Conservation (phyloP, 495 filamentous ascomycete species). For the Eremomyces bilateralis region DNA sequence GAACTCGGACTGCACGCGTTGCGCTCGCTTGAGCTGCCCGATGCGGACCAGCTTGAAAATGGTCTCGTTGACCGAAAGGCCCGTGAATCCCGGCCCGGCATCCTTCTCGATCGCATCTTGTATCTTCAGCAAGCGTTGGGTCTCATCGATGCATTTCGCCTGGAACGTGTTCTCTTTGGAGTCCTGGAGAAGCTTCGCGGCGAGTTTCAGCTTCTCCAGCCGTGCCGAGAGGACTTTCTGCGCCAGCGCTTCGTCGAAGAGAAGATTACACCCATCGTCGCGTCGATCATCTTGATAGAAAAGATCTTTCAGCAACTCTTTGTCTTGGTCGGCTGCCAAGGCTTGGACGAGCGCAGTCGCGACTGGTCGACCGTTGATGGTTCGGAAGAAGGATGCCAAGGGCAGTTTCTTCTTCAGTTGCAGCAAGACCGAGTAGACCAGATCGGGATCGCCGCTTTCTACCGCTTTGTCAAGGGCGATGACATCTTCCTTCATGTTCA, state of each 20-base stretch:
- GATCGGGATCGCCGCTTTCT: conserved; percentile 82
- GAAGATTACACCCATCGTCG: conserved; percentile 68
- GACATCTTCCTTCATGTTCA: conserved; percentile 90
- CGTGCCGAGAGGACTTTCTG: conserved; percentile 33
- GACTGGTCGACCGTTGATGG: conserved; percentile 67
- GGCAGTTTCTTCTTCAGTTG: conserved; percentile 81
- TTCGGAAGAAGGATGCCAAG: conserved; percentile 76
- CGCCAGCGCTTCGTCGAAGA: conserved; percentile 56
- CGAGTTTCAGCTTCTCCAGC: conserved; percentile 67
- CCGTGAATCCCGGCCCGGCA: conserved; percentile 38
- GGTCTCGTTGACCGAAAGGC: conserved; percentile 75
- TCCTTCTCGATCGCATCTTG: conserved; percentile 76
- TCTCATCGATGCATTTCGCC: conserved; percentile 54
- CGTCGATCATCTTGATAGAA: conserved; percentile 96
- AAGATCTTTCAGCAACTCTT: conserved; percentile 71
- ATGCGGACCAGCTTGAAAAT: conserved; percentile 58
- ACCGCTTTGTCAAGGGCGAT: conserved; percentile 93
- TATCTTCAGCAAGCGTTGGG: conserved; percentile 51
- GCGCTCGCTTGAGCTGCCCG: conserved; percentile 57
- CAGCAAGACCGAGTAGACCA: conserved; percentile 73
- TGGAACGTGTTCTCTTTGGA: conserved; percentile 61
- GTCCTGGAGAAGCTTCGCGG: conserved; percentile 60
- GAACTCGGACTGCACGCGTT: conserved; percentile 77
- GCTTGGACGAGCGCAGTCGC: conserved; percentile 82
- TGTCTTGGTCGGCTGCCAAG: conserved; percentile 50